Evolutionary conservation across 2,329 filamentous ascomycete species (phyloP).

Genomic region (Calonectria leucothoes): DNA sequence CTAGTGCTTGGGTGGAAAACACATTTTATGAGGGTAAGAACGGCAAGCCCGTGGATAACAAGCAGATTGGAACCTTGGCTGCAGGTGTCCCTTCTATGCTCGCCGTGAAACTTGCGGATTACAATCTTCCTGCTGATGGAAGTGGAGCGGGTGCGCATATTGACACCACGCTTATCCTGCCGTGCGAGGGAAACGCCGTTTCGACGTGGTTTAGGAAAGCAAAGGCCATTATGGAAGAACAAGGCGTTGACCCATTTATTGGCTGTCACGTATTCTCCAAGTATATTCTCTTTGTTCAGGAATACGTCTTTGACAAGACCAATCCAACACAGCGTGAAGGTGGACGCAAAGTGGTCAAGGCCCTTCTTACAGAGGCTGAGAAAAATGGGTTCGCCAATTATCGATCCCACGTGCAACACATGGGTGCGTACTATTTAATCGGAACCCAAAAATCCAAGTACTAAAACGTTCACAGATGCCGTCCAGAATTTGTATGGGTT

Average conservation of each 20-base stretch:
- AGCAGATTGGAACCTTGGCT: neutral
- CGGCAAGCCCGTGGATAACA: neutral
- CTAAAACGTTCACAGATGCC: neutral
- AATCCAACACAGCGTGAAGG: conserved; percentile 3
- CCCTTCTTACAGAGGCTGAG: neutral
- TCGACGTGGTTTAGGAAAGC: neutral
- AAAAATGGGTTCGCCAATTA: neutral
- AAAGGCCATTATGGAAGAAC: neutral
- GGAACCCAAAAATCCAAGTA: neutral
- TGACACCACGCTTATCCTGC: neutral
- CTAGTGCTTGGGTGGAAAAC: neutral
- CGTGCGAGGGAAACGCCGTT: neutral
- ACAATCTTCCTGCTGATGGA: neutral
- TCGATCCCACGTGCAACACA: neutral
- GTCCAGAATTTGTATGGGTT: neutral
- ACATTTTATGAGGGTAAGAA: neutral
- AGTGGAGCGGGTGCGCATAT: neutral
- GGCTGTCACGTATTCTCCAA: conserved; percentile 20
- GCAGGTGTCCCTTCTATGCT: neutral
- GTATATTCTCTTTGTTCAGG: conserved; percentile 21
- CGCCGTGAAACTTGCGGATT: neutral
- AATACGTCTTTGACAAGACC: conserved; percentile 22
- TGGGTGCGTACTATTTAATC: neutral
- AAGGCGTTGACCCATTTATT: conserved; percentile 13
- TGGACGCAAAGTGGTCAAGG: neutral